Percentiles rank a stretch among this genome's conserved stretches.
Conservation (phyloP, 192 early-diverging fungal genomes). For the Pilaira anomala region DNA sequence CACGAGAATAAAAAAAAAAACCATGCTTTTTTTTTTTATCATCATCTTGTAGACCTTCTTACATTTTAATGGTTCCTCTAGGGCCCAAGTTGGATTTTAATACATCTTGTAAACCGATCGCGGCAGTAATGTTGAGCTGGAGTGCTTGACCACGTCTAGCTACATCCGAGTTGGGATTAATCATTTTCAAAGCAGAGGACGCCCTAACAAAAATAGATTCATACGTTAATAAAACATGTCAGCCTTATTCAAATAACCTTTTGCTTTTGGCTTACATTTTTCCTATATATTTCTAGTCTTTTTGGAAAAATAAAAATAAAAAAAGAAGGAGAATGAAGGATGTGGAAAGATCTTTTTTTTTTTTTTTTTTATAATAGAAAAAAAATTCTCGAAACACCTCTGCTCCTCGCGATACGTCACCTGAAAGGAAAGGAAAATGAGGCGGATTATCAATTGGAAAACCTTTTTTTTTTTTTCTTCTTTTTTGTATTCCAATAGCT, state of each 20-base stretch:
- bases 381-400: too few relatives aligned
- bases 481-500: too few relatives aligned
- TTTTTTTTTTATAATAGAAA: too few relatives aligned
- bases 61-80: constrained; percentile 98
- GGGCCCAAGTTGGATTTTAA: constrained; percentile 96
- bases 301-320: background rate
- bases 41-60: constrained; percentile 14
- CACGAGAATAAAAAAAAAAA: background rate
- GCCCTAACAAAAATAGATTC: background rate
- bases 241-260: too few relatives aligned
- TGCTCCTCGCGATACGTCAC: too few relatives aligned
- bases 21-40: background rate
- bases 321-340: background rate
- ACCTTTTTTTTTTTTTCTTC: too few relatives aligned
- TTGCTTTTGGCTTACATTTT: background rate
- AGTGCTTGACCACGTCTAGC: constrained; percentile 97
- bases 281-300: background rate
- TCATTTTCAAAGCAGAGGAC: constrained; percentile 84
- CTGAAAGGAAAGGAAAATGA: too few relatives aligned
- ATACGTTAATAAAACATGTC: background rate
- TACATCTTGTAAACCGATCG: constrained; percentile 94
- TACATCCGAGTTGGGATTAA: constrained; percentile 99
- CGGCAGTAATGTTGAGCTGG: constrained; percentile 93
- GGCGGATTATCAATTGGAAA: too few relatives aligned
- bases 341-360: too few relatives aligned